A percentile compares a stretch with the other conserved stretches of the same genome.
These are phyloP conservation scores for Fusarium verticillioides DNA, from an alignment of 2,329 filamentous ascomycete species.

Conservation along the genomic window DNA sequence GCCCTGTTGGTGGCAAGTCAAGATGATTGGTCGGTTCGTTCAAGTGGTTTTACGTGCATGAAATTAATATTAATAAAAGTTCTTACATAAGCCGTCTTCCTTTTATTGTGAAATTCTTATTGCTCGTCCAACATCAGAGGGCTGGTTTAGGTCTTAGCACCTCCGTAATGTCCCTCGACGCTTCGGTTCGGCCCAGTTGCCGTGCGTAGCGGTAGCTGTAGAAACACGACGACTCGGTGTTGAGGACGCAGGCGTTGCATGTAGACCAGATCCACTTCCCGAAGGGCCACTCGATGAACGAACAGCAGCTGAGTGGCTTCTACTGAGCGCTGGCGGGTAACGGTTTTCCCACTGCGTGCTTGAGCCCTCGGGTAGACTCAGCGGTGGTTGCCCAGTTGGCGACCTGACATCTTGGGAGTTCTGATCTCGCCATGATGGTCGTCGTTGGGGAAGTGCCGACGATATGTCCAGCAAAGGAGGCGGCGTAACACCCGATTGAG, in stretches of 20 bases:
- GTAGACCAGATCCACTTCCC: rapidly evolving
- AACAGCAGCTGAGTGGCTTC: not conserved
- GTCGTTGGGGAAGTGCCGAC: not conserved
- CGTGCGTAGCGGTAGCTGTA: not conserved
- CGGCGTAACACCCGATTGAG: not conserved
- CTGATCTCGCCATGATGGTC: not conserved
- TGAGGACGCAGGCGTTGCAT: rapidly evolving
- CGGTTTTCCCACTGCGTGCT: rapidly evolving
- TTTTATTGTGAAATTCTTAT: rapidly evolving
- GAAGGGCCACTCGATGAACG: not conserved
- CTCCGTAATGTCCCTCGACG: not conserved
- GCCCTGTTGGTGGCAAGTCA: not conserved
- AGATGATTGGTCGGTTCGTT: not conserved
- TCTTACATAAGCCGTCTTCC: not conserved
- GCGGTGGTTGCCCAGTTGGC: rapidly evolving
- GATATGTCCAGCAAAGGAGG: not conserved
- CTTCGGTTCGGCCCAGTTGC: not conserved
- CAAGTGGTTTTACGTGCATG: not conserved
- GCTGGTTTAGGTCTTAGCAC: rapidly evolving
- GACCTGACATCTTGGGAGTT: not conserved
- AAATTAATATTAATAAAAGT: not conserved
- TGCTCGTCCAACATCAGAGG: rapidly evolving
- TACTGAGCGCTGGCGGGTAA: rapidly evolving
- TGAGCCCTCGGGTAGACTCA: rapidly evolving
- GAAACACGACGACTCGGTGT: not conserved